Evolutionary conservation across 2,329 filamentous ascomycete species (phyloP), one percentile per base, ranked within the genome.

Genomic region (Penicillium sp.): DNA sequence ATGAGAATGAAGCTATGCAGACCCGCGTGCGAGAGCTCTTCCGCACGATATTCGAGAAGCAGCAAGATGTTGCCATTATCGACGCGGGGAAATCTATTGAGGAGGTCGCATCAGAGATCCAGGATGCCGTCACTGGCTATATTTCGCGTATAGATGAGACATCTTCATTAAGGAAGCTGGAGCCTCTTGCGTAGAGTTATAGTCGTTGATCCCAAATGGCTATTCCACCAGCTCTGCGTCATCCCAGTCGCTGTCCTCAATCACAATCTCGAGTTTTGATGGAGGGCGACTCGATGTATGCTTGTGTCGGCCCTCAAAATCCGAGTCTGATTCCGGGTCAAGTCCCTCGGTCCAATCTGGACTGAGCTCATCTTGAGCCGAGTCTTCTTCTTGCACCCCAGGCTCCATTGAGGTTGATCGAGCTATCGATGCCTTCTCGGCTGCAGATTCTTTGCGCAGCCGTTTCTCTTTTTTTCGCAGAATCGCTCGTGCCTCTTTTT

Each of bases 1-100:
- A 97, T 68, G 94, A 99, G 77, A 88, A 85, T 69, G 83, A 82
- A 55, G 85, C 87, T 67, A 89, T 96, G 84, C 94, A 99, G 76
- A 79, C 81, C 56, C 82, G 85, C 9, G 94, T 97, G 13, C 78
- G 90, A 18, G 82, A 86, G 57, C 71, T 95, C 46, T 97, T 96
- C 71, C 81, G 75, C 39, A 75, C 76, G 11, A 66, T 87, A 61
- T 75, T 79, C 58, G 63, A 72, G 51, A 66, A 69, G 36, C 76
- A 78, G 47, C 78, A 81, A 54, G 75, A 75, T 24, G 77, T 86
- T 52, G 72, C 76, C 31, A 69, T 77, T 5, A 74, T 87, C 45
- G 77, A 88, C 74, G 85, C 83, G 4, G 81, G 81, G 2, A 70
- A 67, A 32, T 60, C 74, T 8, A 59, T 83, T 16, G 78, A 82